A percentile compares a stretch with the other conserved stretches of the same genome.
These are phyloP conservation scores for Geotrichum carabidarum DNA, from an alignment of 1,139 yeast genomes.

Conservation along the genomic window DNA sequence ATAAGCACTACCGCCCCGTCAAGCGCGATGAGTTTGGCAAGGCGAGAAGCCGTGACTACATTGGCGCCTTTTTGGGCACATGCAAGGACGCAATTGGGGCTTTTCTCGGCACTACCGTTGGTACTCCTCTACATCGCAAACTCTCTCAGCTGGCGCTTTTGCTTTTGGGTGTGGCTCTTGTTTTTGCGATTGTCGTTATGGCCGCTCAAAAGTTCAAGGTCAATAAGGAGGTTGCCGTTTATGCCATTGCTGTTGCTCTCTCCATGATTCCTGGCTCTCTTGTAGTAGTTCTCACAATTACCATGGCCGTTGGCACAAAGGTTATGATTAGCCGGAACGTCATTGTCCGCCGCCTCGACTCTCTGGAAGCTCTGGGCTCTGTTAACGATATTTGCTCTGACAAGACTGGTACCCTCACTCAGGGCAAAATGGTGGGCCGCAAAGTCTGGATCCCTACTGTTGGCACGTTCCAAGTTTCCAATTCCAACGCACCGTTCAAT, in stretches of 20 bases:
- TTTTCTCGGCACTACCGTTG: slow-evolving; percentile 67
- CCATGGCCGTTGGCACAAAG: slow-evolving; percentile 83
- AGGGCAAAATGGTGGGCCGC: slow-evolving; percentile 71
- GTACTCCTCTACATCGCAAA: slow-evolving; percentile 69
- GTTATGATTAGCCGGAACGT: slow-evolving; percentile 69
- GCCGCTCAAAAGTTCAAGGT: slow-evolving; percentile 68
- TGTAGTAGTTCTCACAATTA: slow-evolving; percentile 76
- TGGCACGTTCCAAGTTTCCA: slow-evolving; percentile 59
- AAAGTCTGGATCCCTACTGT: slow-evolving; percentile 69
- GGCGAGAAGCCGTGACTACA: slow-evolving; percentile 46
- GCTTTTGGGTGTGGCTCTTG: slow-evolving; percentile 64
- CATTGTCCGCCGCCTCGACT: slow-evolving; percentile 71
- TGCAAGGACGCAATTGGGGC: slow-evolving; percentile 54
- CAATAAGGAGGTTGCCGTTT: slow-evolving; percentile 66
- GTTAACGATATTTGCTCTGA: slow-evolving; percentile 79
- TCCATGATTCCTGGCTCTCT: slow-evolving; percentile 82
- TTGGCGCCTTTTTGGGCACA: slow-evolving; percentile 45
- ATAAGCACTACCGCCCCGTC: slow-evolving; percentile 36
- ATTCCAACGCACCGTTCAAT: slow-evolving; percentile 65
- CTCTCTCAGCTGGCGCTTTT: slow-evolving; percentile 66
- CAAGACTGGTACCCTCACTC: slow-evolving; percentile 77
- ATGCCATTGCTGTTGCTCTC: slow-evolving; percentile 76
- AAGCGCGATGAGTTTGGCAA: slow-evolving; percentile 38
- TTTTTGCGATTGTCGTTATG: slow-evolving; percentile 76
- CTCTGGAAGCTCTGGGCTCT: slow-evolving; percentile 65